A percentile compares a stretch with the other conserved stretches of the same genome.
Conservation (phyloP, 2,329 filamentous ascomycete species). For the Keithomyces neogunnii region DNA sequence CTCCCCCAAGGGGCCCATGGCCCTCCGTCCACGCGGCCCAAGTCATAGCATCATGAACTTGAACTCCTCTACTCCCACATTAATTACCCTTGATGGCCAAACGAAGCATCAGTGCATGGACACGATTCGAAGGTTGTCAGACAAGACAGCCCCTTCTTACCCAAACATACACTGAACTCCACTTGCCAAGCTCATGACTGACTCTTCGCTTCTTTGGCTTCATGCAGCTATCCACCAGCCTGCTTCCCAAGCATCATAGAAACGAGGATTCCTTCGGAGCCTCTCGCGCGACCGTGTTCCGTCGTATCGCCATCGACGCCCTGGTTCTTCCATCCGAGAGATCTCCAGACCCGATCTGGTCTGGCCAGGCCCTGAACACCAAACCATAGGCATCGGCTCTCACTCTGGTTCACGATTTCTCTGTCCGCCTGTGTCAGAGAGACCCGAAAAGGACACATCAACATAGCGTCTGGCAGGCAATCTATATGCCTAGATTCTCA, state of each 20-base stretch:
- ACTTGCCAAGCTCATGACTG: not conserved
- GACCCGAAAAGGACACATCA: not conserved
- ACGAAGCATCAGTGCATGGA: not conserved
- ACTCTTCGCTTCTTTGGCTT: conserved; percentile 1
- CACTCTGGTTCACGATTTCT: not conserved
- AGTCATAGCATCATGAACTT: not conserved
- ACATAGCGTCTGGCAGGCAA: conserved; percentile 14
- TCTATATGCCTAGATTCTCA: conserved; percentile 56
- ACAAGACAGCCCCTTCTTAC: not conserved
- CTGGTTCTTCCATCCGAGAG: not conserved
- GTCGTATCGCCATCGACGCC: conserved; percentile 2
- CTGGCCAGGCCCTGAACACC: not conserved
- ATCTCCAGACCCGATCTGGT: not conserved
- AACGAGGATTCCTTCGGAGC: not conserved
- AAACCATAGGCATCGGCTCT: not conserved
- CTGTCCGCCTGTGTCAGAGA: not conserved
- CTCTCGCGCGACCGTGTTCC: conserved; percentile 4
- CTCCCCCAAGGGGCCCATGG: no score
- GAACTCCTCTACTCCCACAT: no score
- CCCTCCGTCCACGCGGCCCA: not conserved
- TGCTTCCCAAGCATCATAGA: not conserved
- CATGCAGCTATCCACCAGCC: conserved; percentile 18
- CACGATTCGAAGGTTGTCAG: not conserved
- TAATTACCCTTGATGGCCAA: no score
- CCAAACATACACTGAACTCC: not conserved